Conservation (phyloP, 2,329 filamentous ascomycete species). For the Cercospora sp. region DNA sequence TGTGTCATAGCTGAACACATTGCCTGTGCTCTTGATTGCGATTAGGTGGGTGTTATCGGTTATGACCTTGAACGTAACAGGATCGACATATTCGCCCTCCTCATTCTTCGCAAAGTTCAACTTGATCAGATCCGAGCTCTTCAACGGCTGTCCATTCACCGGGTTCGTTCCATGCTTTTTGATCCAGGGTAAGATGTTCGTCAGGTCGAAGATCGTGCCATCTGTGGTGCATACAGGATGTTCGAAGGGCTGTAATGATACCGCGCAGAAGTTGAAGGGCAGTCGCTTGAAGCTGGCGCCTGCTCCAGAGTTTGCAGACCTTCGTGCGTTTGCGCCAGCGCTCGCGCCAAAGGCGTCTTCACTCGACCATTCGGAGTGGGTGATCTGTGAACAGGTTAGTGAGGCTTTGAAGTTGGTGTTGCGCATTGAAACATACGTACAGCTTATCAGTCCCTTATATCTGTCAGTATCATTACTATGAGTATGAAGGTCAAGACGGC, state of each 20-base stretch:
- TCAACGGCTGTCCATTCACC: constrained; percentile 76
- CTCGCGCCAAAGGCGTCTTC: constrained; percentile 84
- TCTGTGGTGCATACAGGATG: constrained; percentile 87
- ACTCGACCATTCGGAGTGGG: constrained; percentile 96
- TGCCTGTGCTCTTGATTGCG: constrained; percentile 80
- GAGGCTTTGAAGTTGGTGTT: not conserved
- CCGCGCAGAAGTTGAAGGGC: constrained; percentile 97
- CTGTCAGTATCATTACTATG: constrained; percentile 19
- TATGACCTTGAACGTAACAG: constrained; percentile 95
- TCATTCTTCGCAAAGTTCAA: constrained; percentile 91
- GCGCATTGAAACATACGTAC: constrained; percentile 40
- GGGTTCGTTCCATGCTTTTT: constrained; percentile 93
- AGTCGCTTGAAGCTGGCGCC: constrained; percentile 78
- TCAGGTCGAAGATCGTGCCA: constrained; percentile 92
- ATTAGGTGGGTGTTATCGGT: constrained; percentile 98
- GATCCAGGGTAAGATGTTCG: constrained; percentile 91
- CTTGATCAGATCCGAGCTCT: constrained; percentile 80
- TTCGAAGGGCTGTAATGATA: constrained; percentile 91
- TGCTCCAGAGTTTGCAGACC: constrained; percentile 51
- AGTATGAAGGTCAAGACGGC: not conserved
- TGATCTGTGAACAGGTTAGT: constrained; percentile 61
- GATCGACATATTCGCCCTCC: constrained; percentile 87
- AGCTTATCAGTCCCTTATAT: constrained; percentile 42
- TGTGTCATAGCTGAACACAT: constrained; percentile 96
- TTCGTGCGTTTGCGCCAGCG: constrained; percentile 65